Evolutionary conservation across 2,329 filamentous ascomycete species (phyloP), one percentile per base, ranked within the genome.

Genomic region (Ambrosiella xylebori): DNA sequence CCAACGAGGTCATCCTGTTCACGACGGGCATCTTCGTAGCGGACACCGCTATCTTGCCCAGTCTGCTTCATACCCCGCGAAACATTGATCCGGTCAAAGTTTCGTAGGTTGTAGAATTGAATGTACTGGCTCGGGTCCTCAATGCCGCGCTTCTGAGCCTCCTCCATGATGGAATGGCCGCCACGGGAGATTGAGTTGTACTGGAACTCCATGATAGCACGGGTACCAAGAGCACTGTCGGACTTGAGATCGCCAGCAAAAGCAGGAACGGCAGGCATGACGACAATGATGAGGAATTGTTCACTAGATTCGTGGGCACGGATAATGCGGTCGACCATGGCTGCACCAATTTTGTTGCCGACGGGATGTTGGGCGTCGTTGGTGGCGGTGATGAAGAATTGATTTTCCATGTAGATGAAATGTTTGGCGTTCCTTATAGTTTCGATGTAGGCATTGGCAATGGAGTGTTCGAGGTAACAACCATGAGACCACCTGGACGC

Each of bases 351-450:
- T 67, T 83, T 81, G 70, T 94, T 93, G 65, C 76, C 77, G 51
- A 94, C 80, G 0, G 87, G 85, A 61, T 76, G 76, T 66, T 89
- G 86, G 59, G 81, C 71, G 57, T 85, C 76, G 53, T 74, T 76
- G 1, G 86, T 90, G 2, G 86, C 85, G 0, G 87, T 93, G 69
- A 93, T 93, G 74, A 93, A 93, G 73, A 93, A 93, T 74, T 88
- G 82, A 65, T 90, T 89, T 67, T 90, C 85, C 40, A 90, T 88
- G 68, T 89, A 90, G 60, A 90, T 70, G 65, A 85, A 89, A 66
- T 88, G 81, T 65, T 81, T 72, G 15, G 83, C 83, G 54, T 81
- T 80, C 41, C 71, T 73, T 64, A 89, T 89, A 36, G 81, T 76
- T 49, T 85, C 76, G 39, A 86, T 81, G 65, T 95, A 95, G 1